Evolutionary conservation across 2,329 filamentous ascomycete genomes (phyloP), one percentile per base, ranked within the genome.

Genomic region (Pseudogymnoascus sp.): DNA sequence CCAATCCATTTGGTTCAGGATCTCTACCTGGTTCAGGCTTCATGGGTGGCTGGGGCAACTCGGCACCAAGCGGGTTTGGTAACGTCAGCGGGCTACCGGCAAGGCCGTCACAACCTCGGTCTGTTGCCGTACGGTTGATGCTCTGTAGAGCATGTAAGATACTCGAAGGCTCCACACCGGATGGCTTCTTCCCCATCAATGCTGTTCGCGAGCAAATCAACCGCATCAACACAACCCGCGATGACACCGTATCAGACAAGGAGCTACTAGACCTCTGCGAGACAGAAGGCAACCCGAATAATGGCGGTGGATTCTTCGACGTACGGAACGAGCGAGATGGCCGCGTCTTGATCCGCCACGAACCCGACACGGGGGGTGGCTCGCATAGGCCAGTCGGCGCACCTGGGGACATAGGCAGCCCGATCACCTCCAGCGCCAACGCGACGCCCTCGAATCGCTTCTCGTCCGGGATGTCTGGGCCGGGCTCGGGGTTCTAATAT

Each of bases 301-400:
- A 97, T 70, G 95, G 95, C 53, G 93, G 93, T 50, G 95, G 95
- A n/a, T 88, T 83, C 26, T 96, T 99, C 71, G 86, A 89, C n/a
- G 68, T 73, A 46, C 70, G 72, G 17, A 61, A 65, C 60, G 69
- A 71, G 63, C 66, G 61, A 4, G 67, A 69, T 61, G 68, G 68
- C 13, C 68, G 65, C 11, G 62, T 40, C 21, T 68, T 66, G 13
- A 80, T 88, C 61, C 79, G 83, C 15, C 86, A 83, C 76, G 80
- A 88, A 63, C 78, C 82, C 13, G 82, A 84, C 68, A 76, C 73
- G 21, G 77, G 76, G 62, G 77, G 74, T 9, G 62, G 67, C 10
- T 56, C 50, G 2, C 65, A 69, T 60, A 66, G 80, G 67, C 75
- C 77, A 5, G 75, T 84, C 1, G 83, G 82, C 53, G 81, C 82